Evolutionary conservation across 257 asterid genomes (phyloP).

Genomic region (Rubia yunnanensis): DNA sequence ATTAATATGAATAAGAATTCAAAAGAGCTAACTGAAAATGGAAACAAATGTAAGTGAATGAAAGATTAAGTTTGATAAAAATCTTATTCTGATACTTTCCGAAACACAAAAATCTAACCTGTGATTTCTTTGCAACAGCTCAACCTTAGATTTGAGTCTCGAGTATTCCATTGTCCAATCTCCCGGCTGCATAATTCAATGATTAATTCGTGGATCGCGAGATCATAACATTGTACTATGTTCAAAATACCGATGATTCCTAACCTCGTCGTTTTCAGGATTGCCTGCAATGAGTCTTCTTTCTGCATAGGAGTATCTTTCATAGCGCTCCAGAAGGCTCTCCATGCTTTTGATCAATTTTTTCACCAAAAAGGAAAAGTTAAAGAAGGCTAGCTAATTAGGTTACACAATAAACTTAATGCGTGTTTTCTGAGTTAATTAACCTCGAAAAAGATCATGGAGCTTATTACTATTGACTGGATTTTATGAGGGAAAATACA

Average conservation of each 20-base stretch:
- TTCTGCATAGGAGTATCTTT: slow-evolving; percentile 82
- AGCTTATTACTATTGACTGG: background rate
- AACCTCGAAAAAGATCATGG: too few relatives aligned
- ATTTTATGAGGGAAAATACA: too few relatives aligned
- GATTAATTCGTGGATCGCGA: background rate
- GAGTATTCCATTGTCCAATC: slow-evolving; percentile 27
- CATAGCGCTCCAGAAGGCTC: slow-evolving; percentile 74
- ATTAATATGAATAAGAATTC: too few relatives aligned
- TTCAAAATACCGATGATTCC: too few relatives aligned
- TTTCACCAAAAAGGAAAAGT: background rate
- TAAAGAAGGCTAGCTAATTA: too few relatives aligned
- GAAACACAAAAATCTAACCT: slow-evolving; percentile 12
- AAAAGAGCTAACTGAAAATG: too few relatives aligned
- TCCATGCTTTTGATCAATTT: slow-evolving; percentile 57
- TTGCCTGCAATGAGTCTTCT: slow-evolving; percentile 45
- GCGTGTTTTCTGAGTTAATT: too few relatives aligned
- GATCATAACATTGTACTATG: background rate
- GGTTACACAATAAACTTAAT: background rate
- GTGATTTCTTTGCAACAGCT: slow-evolving; percentile 37
- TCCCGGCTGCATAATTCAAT: slow-evolving; percentile 16
- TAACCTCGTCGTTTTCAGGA: slow-evolving; percentile 33
- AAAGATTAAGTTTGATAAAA: background rate
- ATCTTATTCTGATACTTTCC: background rate
- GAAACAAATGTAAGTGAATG: too few relatives aligned
- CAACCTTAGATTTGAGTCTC: slow-evolving; percentile 38